phyloP scores from a whole-genome alignment of 257 asterid species.

The Solanum pinnatisectum region DNA sequence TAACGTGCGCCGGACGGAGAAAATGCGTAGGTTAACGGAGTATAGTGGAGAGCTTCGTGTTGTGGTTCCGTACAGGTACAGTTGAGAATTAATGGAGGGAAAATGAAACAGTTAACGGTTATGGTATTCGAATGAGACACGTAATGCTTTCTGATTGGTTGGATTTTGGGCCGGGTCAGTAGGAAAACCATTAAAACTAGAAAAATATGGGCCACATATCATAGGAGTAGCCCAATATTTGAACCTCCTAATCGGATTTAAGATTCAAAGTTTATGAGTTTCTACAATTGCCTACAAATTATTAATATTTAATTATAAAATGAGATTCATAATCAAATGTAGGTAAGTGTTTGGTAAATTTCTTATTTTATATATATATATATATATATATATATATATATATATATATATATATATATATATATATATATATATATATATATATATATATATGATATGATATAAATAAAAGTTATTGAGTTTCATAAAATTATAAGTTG shows the following conservation, averaged over 20 bases:
- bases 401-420: too few relatives aligned
- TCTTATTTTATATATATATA: too few relatives aligned
- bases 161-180: not conserved
- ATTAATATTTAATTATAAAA: too few relatives aligned
- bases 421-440: too few relatives aligned
- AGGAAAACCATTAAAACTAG: not conserved
- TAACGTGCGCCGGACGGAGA: constrained; percentile 8
- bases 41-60: not conserved
- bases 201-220: not conserved
- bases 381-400: too few relatives aligned
- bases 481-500: too few relatives aligned
- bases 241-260: not conserved
- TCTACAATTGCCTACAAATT: not conserved
- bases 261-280: too few relatives aligned
- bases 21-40: not conserved
- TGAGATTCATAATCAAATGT: too few relatives aligned
- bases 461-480: not conserved
- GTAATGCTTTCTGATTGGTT: constrained; percentile 22
- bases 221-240: not conserved
- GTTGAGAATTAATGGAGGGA: constrained; percentile 53
- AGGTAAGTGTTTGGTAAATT: not conserved
- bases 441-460: too few relatives aligned
- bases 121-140: constrained; percentile 64
- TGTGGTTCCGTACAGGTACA: not conserved
- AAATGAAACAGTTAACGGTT: constrained; percentile 29